These are phyloP conservation scores for Elaeis oleifera DNA, from an alignment of 202 grass and related monocot genomes.

Conservation along the genomic window DNA sequence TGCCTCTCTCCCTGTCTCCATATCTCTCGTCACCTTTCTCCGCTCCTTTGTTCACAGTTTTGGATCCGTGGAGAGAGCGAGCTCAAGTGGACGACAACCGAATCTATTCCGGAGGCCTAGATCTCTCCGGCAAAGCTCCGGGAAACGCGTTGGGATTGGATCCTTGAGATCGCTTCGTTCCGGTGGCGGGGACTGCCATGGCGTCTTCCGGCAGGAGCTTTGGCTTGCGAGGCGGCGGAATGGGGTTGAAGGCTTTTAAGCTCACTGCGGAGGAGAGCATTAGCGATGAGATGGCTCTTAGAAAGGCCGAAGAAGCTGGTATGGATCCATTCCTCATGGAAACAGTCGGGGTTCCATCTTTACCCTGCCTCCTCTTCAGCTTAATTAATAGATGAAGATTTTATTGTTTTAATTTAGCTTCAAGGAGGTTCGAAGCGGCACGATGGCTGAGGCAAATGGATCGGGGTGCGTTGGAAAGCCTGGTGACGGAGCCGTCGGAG, in stretches of 20 bases:
- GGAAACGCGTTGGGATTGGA: too few species aligned
- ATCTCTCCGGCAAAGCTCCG: too few species aligned
- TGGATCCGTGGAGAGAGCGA: background rate
- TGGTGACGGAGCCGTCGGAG: slow-evolving; percentile 44
- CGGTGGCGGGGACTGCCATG: background rate
- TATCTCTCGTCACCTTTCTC: background rate
- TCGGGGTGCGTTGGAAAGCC: slow-evolving; percentile 27
- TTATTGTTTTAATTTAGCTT: slow-evolving; percentile 28
- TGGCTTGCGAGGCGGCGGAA: slow-evolving; percentile 7
- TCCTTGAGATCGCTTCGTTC: too few species aligned
- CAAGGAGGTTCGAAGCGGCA: slow-evolving; percentile 59
- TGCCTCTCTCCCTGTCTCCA: background rate
- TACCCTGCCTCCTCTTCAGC: background rate
- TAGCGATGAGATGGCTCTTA: slow-evolving; percentile 50
- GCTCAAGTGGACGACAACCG: background rate
- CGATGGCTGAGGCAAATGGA: slow-evolving; percentile 67
- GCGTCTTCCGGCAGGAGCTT: background rate
- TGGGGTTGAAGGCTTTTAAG: slow-evolving; percentile 9
- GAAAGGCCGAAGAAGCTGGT: slow-evolving; percentile 85
- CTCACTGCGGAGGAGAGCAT: slow-evolving; percentile 29
- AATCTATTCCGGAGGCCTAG: background rate
- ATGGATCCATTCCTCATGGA: background rate
- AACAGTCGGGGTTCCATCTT: background rate
- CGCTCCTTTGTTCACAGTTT: background rate
- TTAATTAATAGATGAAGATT: background rate